Evolutionary conservation across 2,329 filamentous ascomycete species (phyloP).

Genomic region (Cladophialophora carrionii): DNA sequence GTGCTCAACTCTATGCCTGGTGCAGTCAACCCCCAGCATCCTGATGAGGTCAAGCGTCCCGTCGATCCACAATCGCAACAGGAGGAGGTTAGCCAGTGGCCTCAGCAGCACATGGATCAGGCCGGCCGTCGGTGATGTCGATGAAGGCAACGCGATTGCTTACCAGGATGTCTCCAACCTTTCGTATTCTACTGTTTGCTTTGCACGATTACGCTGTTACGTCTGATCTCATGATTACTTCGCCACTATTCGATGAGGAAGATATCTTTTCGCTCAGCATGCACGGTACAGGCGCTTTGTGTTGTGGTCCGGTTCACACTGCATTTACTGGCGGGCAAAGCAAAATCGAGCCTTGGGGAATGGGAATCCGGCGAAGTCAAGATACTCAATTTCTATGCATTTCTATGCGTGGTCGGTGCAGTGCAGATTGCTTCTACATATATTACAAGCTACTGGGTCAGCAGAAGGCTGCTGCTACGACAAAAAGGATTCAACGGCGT

Average conservation of each 20-base stretch:
- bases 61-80: constrained; percentile 41
- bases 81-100: constrained; percentile 30
- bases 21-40: constrained; percentile 33
- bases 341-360: background rate
- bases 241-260: constrained; percentile 15
- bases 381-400: constrained; percentile 4
- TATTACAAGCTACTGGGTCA: constrained; percentile 6
- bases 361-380: constrained; percentile 1
- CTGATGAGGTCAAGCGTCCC: constrained; percentile 50
- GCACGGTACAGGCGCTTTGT: constrained; percentile 21
- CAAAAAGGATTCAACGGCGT: constrained; percentile 8
- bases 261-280: constrained; percentile 20
- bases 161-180: background rate
- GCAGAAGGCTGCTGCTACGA: constrained; percentile 2
- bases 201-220: constrained; percentile 26
- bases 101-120: constrained; percentile 27
- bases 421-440: constrained; percentile 4
- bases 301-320: constrained; percentile 2
- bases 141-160: background rate
- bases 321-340: constrained; percentile 13
- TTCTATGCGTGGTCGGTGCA: background rate
- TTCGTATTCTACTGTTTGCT: background rate
- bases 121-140: constrained; percentile 12
- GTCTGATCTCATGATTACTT: constrained; percentile 31
- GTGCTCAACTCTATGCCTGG: constrained; percentile 50